Conservation (phyloP, 2,329 filamentous ascomycete species). For the Colletotrichum horii region DNA sequence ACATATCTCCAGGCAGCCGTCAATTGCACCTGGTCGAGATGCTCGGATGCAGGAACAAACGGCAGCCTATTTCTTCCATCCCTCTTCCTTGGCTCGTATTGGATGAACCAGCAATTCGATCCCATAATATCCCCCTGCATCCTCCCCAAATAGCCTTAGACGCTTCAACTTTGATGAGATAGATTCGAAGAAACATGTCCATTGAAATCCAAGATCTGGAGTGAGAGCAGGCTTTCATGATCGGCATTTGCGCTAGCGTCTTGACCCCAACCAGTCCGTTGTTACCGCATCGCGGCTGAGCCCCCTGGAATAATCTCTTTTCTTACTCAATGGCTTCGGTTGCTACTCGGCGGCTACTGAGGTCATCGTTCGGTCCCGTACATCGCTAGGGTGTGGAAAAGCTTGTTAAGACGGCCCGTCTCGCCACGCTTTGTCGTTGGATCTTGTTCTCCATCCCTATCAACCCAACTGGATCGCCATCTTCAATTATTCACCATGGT, state of each 20-base stretch:
- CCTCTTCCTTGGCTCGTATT: neutral
- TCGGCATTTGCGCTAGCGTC: constrained; percentile 3
- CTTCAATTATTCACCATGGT: constrained; percentile 4
- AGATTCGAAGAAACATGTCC: neutral
- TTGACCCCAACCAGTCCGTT: neutral
- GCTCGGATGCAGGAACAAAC: constrained; percentile 4
- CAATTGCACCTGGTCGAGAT: neutral
- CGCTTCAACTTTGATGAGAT: neutral
- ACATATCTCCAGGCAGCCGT: constrained; percentile 9
- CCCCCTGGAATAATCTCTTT: neutral
- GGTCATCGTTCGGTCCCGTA: neutral
- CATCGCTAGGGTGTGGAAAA: neutral
- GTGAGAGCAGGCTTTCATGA: neutral
- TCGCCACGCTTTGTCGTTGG: neutral
- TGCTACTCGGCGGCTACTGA: neutral
- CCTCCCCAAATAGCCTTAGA: neutral
- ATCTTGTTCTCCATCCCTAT: neutral
- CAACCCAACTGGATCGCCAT: neutral
- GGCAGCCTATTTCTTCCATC: neutral
- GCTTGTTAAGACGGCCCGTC: constrained; percentile 4
- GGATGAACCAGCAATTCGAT: constrained; percentile 6
- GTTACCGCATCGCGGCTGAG: neutral
- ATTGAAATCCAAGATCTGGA: neutral
- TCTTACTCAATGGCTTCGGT: neutral
- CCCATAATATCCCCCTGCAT: neutral